A percentile compares a stretch with the other conserved stretches of the same genome.
phyloP scores from a whole-genome alignment of 352 stramenopile genomes.

The Phytophthora meadii region DNA sequence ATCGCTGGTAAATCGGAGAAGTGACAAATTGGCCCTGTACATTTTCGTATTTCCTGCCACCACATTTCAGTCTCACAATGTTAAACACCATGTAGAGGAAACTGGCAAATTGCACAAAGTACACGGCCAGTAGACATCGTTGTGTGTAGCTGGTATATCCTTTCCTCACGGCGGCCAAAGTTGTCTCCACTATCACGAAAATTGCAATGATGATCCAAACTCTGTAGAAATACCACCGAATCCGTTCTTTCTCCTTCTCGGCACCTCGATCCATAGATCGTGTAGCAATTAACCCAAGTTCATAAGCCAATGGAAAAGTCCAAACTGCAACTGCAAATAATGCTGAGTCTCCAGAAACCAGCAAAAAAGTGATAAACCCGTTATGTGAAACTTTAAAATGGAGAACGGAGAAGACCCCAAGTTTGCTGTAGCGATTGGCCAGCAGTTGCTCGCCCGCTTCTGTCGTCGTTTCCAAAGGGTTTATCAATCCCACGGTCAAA shows the following conservation, averaged over 20 bases:
- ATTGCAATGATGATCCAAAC: conserved; percentile 40
- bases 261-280: conserved; percentile 57
- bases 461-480: conserved; percentile 29
- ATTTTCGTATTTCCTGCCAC: conserved; percentile 68
- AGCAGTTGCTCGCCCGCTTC: conserved; percentile 10
- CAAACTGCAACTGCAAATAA: conserved; percentile 55
- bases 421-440: conserved; percentile 34
- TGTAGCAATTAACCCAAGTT: conserved; percentile 49
- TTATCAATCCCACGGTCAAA: conserved; percentile 38
- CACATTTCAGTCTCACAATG: conserved; percentile 51
- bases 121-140: conserved; percentile 44
- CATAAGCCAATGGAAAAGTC: conserved; percentile 54
- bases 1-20: conserved; percentile 70
- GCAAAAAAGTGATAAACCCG: conserved; percentile 27
- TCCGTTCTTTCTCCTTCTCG: conserved; percentile 50
- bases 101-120: conserved; percentile 49
- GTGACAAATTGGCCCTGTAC: conserved; percentile 67
- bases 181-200: conserved; percentile 41
- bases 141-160: conserved; percentile 63
- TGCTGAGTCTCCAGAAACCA: conserved; percentile 44
- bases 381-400: conserved; percentile 48
- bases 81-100: conserved; percentile 57
- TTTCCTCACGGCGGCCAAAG: conserved; percentile 31
- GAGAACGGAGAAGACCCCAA: conserved; percentile 49
- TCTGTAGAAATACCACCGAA: conserved; percentile 36